These are phyloP conservation scores for Astrothelium macrocarpum DNA, from an alignment of 495 filamentous ascomycete genomes.

Conservation along the genomic window DNA sequence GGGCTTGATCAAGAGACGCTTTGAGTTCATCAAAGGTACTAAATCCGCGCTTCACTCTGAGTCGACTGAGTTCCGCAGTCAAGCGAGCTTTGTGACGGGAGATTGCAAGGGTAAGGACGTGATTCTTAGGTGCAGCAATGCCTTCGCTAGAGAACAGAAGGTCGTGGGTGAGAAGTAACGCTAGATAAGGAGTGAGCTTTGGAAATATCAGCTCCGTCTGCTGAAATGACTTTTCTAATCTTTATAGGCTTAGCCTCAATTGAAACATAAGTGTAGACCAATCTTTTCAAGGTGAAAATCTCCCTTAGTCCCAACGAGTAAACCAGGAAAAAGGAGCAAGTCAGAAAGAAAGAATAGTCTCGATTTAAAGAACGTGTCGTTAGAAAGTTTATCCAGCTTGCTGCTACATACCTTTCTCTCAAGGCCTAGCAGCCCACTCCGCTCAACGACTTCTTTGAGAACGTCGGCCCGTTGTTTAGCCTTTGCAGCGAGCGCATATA, in stretches of 20 bases:
- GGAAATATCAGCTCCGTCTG: conserved; percentile 33
- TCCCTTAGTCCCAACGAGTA: too few species aligned
- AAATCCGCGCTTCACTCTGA: conserved; percentile 61
- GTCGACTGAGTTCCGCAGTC: conserved; percentile 68
- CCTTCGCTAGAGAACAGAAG: conserved; percentile 70
- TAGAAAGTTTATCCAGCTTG: background rate
- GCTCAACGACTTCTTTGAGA: conserved; percentile 77
- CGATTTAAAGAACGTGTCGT: background rate
- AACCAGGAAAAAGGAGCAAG: background rate
- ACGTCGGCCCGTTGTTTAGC: conserved; percentile 82
- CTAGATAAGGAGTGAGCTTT: conserved; percentile 70
- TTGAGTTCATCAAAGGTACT: conserved; percentile 54
- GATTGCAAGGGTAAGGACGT: conserved; percentile 64
- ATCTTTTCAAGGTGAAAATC: too few species aligned
- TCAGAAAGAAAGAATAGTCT: background rate
- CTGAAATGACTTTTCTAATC: background rate
- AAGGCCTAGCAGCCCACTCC: conserved; percentile 51
- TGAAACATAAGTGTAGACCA: too few species aligned
- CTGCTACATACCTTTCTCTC: conserved; percentile 48
- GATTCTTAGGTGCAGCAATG: conserved; percentile 63
- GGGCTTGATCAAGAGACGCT: conserved; percentile 38
- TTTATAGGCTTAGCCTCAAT: too few species aligned
- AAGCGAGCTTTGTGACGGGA: conserved; percentile 74
- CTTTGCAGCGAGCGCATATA: conserved; percentile 79
- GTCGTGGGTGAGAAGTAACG: conserved; percentile 79